Percentiles rank a stretch among this genome's conserved stretches.
Evolutionary conservation across 1,284 basidiomycete genomes (phyloP).

Genomic region (Neotropicomus parvogracilis): DNA sequence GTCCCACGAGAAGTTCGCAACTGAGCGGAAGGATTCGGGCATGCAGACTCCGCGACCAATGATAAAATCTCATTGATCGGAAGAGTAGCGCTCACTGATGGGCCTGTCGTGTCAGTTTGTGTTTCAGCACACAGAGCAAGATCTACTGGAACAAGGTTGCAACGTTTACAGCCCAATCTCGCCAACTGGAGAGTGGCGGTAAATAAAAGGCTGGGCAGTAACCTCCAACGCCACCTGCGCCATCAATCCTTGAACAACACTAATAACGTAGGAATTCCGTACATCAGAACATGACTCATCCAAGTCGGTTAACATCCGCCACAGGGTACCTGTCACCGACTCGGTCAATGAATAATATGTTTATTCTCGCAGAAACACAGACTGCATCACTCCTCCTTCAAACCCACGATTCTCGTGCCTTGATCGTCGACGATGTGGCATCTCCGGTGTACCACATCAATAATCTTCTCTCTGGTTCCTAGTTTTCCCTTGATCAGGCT

Average conservation of each 20-base stretch:
- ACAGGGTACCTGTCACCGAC: conserved; percentile 9
- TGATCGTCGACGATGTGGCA: conserved; percentile 56
- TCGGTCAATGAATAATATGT: conserved; percentile 2
- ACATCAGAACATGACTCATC: conserved; percentile 4
- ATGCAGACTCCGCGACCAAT: neutral
- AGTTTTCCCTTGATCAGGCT: conserved; percentile 51
- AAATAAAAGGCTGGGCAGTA: conserved; percentile 24
- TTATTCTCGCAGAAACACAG: neutral
- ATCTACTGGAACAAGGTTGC: conserved; percentile 31
- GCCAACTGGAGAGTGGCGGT: conserved; percentile 19
- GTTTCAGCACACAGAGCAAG: conserved; percentile 25
- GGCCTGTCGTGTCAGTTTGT: conserved; percentile 3
- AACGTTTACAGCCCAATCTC: conserved; percentile 27
- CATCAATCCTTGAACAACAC: conserved; percentile 24
- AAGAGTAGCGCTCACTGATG: conserved; percentile 4
- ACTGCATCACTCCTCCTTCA: conserved; percentile 47
- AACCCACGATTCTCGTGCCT: conserved; percentile 55
- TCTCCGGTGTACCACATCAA: conserved; percentile 65
- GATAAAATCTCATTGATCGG: neutral
- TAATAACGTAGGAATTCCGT: conserved; percentile 4
- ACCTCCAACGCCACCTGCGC: conserved; percentile 22
- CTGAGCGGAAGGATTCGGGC: neutral
- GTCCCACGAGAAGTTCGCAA: neutral
- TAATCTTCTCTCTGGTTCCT: conserved; percentile 71
- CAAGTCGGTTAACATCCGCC: neutral